Evolutionary conservation across 768 basidiomycete species (phyloP), one percentile per base, ranked within the genome.

Genomic region (Boletus bicolor): DNA sequence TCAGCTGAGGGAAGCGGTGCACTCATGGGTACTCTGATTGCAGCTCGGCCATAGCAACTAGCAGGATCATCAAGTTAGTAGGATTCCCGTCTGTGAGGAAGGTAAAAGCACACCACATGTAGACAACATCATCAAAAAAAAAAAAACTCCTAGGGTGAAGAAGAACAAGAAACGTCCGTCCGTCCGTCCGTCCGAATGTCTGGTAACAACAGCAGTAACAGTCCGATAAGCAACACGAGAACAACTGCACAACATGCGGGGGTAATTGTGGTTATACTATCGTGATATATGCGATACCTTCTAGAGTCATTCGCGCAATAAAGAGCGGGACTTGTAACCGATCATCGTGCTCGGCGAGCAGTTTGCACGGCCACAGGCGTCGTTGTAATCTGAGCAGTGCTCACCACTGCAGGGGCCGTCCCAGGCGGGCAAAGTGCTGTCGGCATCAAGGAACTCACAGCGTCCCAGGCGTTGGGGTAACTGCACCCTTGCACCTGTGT

Each of bases 381-480:
- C 50, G 54, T 37, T 49, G 57, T 56, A 41, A 38, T n/a, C n/a
- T 46, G 48, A 12, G 28, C 5, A 10, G 56, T 52, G 49, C 46
- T 54, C 39, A 30, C 49, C 37, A 21, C 45, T 7, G 26, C 47
- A 21, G 51, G 32, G 49, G 30, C 35, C 37, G 58, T 42, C 17
- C 56, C 63, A 35, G 64, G 48, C 32, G 66, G 63, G 62, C 82
- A 83, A 24, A 75, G 67, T 24, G 78, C 70, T 34, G 77, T 68
- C 30, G 82, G 82, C 56, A 85, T 67, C 42, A 77, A 44, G 17
- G 75, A 78, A 53, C 72, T 72, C 21, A 79, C 79, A 21, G 83
- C 84, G 60, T 81, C 74, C 83, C 86, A 90, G 45, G 82, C 75
- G 61, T 82, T 71, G 19, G 83, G 86, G 64, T 89, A 89, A 46